phyloP scores from a whole-genome alignment of 2,329 filamentous ascomycete genomes.

The Dactylonectria macrodidyma region DNA sequence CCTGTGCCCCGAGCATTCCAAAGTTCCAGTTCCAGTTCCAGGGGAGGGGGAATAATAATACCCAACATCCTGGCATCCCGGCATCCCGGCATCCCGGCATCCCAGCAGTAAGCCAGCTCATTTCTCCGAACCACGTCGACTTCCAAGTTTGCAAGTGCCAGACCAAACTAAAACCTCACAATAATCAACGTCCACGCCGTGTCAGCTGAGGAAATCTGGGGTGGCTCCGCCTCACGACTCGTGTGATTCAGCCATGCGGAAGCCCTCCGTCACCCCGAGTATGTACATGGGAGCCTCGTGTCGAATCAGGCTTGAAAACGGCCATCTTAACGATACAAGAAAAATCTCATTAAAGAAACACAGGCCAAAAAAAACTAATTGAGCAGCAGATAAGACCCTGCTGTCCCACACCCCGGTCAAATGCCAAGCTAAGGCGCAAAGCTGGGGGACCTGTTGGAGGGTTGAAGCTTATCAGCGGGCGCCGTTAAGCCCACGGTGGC shows the following conservation, averaged over 20 bases:
- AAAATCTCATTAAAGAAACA: background rate
- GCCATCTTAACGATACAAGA: background rate
- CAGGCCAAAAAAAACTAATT: background rate
- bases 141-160: background rate
- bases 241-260: conserved; percentile 4
- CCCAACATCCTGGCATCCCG: background rate
- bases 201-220: conserved; percentile 21
- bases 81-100: background rate
- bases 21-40: background rate
- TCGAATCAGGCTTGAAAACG: background rate
- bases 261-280: background rate
- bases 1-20: background rate
- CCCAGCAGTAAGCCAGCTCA: conserved; percentile 19
- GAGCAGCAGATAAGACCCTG: background rate
- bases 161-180: background rate
- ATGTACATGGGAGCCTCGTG: background rate
- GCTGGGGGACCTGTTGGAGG: conserved; percentile 37
- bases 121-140: conserved; percentile 17
- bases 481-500: conserved; percentile 41
- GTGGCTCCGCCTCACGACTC: conserved; percentile 25
- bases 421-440: conserved; percentile 15
- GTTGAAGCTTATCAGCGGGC: conserved; percentile 46
- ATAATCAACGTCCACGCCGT: conserved; percentile 3
- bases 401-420: background rate
- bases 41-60: background rate